Percentiles rank a stretch among this genome's conserved stretches.
phyloP scores from a whole-genome alignment of 2,329 filamentous ascomycete genomes.

The Pyricularia sp. region DNA sequence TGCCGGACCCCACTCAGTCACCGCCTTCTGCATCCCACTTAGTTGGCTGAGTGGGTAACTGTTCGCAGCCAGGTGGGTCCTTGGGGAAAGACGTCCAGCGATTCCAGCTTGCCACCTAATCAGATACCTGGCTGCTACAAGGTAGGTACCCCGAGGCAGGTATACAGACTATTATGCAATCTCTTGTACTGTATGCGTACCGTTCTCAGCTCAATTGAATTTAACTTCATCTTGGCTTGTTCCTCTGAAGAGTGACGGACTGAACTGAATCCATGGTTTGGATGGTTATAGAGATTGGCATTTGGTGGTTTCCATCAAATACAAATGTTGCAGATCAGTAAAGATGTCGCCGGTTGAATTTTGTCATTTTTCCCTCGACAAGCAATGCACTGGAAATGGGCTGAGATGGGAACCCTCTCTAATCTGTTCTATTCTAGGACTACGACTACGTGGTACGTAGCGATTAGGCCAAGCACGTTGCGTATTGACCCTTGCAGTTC shows the following conservation, averaged over 20 bases:
- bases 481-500: neutral
- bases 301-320: neutral
- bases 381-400: neutral
- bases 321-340: neutral
- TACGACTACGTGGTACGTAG: neutral
- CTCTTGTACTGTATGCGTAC: too few relatives aligned
- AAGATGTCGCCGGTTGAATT: neutral
- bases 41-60: neutral
- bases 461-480: neutral
- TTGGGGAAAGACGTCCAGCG: too few relatives aligned
- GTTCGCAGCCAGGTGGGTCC: too few relatives aligned
- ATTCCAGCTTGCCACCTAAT: too few relatives aligned
- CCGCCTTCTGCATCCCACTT: neutral
- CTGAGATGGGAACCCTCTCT: neutral
- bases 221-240: neutral
- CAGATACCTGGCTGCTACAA: too few relatives aligned
- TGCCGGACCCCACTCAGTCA: conserved; percentile 1
- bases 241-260: too few relatives aligned
- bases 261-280: neutral
- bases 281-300: neutral
- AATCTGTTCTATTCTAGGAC: neutral
- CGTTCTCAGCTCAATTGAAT: neutral
- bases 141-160: too few relatives aligned
- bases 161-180: too few relatives aligned
- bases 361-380: neutral